Conservation (phyloP, 2,329 filamentous ascomycete species). For the Scopulariopsis brevicaulis region DNA sequence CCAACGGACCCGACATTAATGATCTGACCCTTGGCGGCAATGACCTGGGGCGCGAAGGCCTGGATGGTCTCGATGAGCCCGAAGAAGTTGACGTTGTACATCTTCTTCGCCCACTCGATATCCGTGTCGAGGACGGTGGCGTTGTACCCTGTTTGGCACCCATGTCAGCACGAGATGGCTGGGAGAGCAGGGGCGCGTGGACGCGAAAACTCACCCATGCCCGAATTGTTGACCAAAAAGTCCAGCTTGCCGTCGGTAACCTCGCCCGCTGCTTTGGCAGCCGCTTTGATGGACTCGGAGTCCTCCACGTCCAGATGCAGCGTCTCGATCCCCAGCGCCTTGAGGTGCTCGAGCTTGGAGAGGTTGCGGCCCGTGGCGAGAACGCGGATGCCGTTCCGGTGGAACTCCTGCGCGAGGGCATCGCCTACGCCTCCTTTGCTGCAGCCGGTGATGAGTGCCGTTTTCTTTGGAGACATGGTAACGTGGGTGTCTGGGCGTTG, state of each 20-base stretch:
- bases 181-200: not conserved
- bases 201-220: conserved; percentile 12
- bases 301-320: conserved; percentile 28
- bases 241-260: conserved; percentile 25
- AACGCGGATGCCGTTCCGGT: conserved; percentile 22
- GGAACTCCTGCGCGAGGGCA: conserved; percentile 25
- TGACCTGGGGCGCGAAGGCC: conserved; percentile 24
- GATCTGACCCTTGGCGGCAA: conserved; percentile 19
- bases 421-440: conserved; percentile 27
- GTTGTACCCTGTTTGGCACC: conserved; percentile 10
- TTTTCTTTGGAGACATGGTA: conserved; percentile 3
- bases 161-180: not conserved
- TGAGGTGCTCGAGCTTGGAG: conserved; percentile 18
- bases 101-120: conserved; percentile 9
- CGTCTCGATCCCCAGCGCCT: conserved; percentile 20
- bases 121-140: conserved; percentile 12
- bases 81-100: conserved; percentile 26
- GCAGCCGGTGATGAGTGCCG: conserved; percentile 25
- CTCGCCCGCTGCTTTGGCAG: conserved; percentile 17
- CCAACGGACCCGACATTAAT: conserved; percentile 28
- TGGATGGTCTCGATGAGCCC: conserved; percentile 24
- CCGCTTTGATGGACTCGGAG: conserved; percentile 17
- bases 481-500: not conserved
- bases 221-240: conserved; percentile 32
- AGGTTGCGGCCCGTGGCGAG: conserved; percentile 26